Conservation (phyloP, 148 eudicot genomes). For the Limonium bicolor region DNA sequence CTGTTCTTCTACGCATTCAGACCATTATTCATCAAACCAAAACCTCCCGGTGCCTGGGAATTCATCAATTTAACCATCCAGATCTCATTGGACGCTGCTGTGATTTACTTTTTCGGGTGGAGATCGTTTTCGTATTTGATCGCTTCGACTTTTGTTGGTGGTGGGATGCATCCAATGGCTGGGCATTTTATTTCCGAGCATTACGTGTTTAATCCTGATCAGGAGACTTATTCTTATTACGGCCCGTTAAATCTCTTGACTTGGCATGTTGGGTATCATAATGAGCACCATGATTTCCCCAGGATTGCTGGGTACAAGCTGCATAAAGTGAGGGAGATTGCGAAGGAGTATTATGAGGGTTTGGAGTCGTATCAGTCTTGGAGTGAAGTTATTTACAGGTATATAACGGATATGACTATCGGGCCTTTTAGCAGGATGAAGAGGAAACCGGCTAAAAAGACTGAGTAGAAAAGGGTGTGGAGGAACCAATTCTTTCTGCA, state of each 20-base stretch:
- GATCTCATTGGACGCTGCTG: slow-evolving; percentile 36
- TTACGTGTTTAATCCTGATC: slow-evolving; percentile 63
- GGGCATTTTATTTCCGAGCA: slow-evolving; percentile 95
- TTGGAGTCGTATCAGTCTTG: slow-evolving; percentile 64
- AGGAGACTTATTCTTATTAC: slow-evolving; percentile 86
- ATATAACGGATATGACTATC: slow-evolving; percentile 50
- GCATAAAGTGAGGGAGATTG: slow-evolving; percentile 81
- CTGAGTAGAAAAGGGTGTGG: no score
- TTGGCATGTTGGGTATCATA: slow-evolving; percentile 94
- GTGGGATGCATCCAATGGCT: slow-evolving; percentile 95
- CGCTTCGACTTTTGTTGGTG: slow-evolving; percentile 82
- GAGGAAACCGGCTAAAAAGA: slow-evolving; percentile 44
- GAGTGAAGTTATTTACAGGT: slow-evolving; percentile 90
- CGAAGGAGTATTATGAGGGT: slow-evolving; percentile 61
- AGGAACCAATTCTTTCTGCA: no score
- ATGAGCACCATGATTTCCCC: slow-evolving; percentile 95
- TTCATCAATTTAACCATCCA: slow-evolving; percentile 53
- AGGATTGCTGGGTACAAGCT: slow-evolving; percentile 82
- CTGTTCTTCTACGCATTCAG: slow-evolving; percentile 88
- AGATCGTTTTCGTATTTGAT: slow-evolving; percentile 56
- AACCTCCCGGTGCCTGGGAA: slow-evolving; percentile 90
- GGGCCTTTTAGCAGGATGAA: slow-evolving; percentile 88
- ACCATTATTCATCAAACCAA: slow-evolving; percentile 80
- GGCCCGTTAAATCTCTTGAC: slow-evolving; percentile 75
- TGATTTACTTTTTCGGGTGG: slow-evolving; percentile 76